Base-by-base conservation (phyloP, 129 eudicot species). In the Artemisia tridentata region DNA sequence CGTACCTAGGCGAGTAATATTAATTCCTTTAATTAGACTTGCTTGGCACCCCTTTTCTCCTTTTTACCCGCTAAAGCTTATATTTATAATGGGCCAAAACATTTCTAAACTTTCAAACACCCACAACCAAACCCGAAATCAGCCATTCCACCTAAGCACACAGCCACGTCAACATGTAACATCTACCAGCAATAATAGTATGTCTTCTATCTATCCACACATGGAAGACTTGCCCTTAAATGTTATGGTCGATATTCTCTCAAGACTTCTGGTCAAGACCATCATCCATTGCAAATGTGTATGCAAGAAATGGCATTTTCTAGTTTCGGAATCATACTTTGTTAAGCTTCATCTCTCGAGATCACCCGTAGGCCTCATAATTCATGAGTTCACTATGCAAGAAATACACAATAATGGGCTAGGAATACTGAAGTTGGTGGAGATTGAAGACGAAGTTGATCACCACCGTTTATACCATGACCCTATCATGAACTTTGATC, bases 291-390 rank as follows among this genome's bases (percentile, higher is more conserved):
- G 45, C 45, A 38, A 38, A 38, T 74, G 54, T 27, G 88, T 83
- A 4, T 82, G 85, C 81, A 78, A 59, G 68, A 21, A 53, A 5
- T 86, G 85, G 84, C 67, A 31, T 18, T n/a, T 65, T 20, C 72
- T 86, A 21, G 51, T 83, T 72, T 45, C 61, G 5, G 57, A 72
- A 11, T 77, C 80, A 45, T 63, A 72, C 20, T 83, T 86, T 53
- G 70, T 29, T 4, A 20, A 47, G 8, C 31, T 72, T 55, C 86
- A 80, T 55, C 71, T 75, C 63, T 78, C 80, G 1, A 70, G 79
- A 34, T 72, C 91, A 54, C 74, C 64, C 9, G 34, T 76, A 45
- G 21, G 80, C 54, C 63, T 83, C n/a, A 63, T 78, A 14, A 11
- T 75, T 21, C 81, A 71, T 54, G 75, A 85, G 0, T 0, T 7